phyloP scores from a whole-genome alignment of 345 rosid genomes.

The Jatropha curcas region DNA sequence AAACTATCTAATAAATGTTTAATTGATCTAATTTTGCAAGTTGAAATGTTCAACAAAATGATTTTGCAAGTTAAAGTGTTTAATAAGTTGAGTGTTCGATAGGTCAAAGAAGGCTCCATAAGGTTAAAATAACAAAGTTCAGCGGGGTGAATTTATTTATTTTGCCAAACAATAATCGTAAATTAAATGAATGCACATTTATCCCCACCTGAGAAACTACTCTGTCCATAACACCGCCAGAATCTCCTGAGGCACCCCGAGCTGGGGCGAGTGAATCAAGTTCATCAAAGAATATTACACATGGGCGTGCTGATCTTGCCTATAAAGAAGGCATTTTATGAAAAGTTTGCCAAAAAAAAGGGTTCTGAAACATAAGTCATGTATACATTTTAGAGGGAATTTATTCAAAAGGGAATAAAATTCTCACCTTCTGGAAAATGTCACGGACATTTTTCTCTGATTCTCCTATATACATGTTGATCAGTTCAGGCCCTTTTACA shows the following conservation, averaged over 20 bases:
- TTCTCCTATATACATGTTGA: constrained; percentile 99
- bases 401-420: constrained; percentile 12
- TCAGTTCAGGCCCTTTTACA: constrained; percentile 96
- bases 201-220: constrained; percentile 89
- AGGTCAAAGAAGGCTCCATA: no score
- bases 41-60: no score
- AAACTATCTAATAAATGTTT: no score
- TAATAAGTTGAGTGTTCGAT: no score
- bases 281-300: constrained; percentile 97
- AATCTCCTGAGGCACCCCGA: constrained; percentile 97
- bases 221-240: constrained; percentile 98
- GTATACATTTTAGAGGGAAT: background rate
- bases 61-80: no score
- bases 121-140: no score
- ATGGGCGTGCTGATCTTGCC: constrained; percentile 97
- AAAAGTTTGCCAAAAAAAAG: background rate
- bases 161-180: no score
- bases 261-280: constrained; percentile 99
- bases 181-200: constrained; percentile 9
- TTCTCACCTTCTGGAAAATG: constrained; percentile 83
- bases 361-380: background rate
- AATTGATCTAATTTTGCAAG: no score
- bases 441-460: constrained; percentile 96
- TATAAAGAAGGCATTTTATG: constrained; percentile 31
- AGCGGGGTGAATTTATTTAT: no score